These are phyloP conservation scores for Daldinia sp. DNA, from an alignment of 2,329 filamentous ascomycete genomes.

Conservation along the genomic window DNA sequence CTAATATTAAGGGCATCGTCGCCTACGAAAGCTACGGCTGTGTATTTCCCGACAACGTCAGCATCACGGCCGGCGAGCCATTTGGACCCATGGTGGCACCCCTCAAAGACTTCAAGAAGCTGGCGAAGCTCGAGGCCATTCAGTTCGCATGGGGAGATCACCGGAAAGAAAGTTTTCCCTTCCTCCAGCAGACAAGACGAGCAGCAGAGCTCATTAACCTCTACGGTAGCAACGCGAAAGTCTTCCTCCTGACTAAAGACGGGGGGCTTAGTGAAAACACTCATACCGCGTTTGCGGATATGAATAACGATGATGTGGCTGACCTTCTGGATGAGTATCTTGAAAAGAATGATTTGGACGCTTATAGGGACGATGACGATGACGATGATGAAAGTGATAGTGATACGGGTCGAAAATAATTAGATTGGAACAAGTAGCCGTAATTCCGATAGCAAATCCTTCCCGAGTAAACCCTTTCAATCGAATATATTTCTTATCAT, in stretches of 20 bases:
- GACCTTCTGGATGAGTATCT: constrained; percentile 41
- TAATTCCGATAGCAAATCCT: not conserved
- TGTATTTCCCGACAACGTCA: constrained; percentile 40
- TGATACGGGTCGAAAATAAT: not conserved
- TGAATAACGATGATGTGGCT: constrained; percentile 44
- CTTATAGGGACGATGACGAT: constrained; percentile 23
- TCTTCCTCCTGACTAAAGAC: constrained; percentile 40
- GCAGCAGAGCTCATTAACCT: constrained; percentile 41
- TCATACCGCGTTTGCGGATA: constrained; percentile 43
- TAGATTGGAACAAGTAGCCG: too few relatives aligned
- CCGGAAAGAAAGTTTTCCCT: constrained; percentile 36
- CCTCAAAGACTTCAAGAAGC: constrained; percentile 43
- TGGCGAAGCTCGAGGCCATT: constrained; percentile 37
- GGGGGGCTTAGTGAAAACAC: constrained; percentile 43
- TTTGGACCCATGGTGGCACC: constrained; percentile 41
- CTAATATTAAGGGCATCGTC: constrained; percentile 50
- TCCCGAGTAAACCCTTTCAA: too few relatives aligned
- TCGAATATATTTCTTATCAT: too few relatives aligned
- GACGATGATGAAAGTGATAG: not conserved
- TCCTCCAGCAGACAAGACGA: constrained; percentile 35
- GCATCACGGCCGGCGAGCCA: constrained; percentile 36
- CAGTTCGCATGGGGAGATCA: constrained; percentile 44
- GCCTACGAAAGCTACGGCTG: constrained; percentile 41
- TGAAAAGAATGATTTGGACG: constrained; percentile 35
- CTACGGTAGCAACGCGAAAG: constrained; percentile 43